Evolutionary conservation across 768 basidiomycete genomes (phyloP), one percentile per base, ranked within the genome.

Genomic region (Psilocybe azurescens): DNA sequence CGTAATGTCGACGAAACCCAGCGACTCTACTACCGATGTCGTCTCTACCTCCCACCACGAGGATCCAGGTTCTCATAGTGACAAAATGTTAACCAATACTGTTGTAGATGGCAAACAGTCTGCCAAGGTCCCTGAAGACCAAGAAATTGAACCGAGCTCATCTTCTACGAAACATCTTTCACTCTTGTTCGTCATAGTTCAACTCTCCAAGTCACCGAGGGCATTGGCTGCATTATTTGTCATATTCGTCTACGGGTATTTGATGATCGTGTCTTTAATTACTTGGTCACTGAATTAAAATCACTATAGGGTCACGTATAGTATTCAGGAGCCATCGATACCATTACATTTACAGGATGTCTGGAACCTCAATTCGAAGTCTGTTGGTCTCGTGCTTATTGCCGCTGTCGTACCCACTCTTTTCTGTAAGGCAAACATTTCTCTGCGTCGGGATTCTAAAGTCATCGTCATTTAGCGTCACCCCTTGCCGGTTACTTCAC

Each of bases 361-460:
- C 6, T 89, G 86, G 83, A 71, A 72, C 4, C 78, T 84, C 44
- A 63, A 78, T 57, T 78, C 87, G 0, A 70, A 69, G n/a, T 72
- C 74, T 70, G 86, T 90, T 8, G 91, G 91, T 7, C 66, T 91
- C n/a, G 81, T 90, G 14, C 88, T 87, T 69, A 75, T 92, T 59
- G 89, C 86, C 7, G 81, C 83, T 8, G 83, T 89, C 28, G 73
- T 89, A 5, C 90, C 89, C 0, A 84, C 86, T 0, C 69, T 92
- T 16, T n/a, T 91, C 58, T 89, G 90, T 89, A 67, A 60, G 85
- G 68, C 20, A 32, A 30, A 55, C 32, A 33, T 57, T 46, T 38
- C 3, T 8, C 18, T 13, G 39, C 13, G 32, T 48, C 24, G 33
- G 38, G 5, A 56, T 38, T 44, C 11, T 58, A n/a, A 61, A 41